These are phyloP conservation scores for Naumovozyma castellii DNA, from an alignment of 805 yeast species.

Conservation along the genomic window DNA sequence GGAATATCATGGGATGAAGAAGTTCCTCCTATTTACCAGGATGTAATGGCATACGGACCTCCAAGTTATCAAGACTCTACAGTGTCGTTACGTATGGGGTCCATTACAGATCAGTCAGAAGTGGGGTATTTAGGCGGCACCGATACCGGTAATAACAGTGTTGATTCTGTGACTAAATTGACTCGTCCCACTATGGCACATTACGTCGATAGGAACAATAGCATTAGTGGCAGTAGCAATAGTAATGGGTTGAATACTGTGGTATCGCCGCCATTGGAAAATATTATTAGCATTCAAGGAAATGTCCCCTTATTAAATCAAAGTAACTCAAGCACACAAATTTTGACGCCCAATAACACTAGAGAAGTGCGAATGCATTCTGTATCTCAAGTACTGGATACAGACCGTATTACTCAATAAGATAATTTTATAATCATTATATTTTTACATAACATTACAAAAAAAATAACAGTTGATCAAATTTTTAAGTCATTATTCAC, in stretches of 20 bases:
- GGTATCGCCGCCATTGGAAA: slow-evolving; percentile 20
- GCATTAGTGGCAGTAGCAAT: slow-evolving; percentile 1
- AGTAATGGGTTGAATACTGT: slow-evolving; percentile 9
- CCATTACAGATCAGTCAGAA: neutral
- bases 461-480: neutral
- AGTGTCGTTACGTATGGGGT: neutral
- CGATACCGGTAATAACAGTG: neutral
- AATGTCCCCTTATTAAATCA: slow-evolving; percentile 18
- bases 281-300: slow-evolving; percentile 26
- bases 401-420: slow-evolving; percentile 28
- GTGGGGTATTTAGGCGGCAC: neutral
- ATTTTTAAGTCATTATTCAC: neutral
- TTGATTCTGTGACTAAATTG: neutral
- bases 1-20: slow-evolving; percentile 99
- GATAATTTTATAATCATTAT: neutral
- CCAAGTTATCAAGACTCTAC: slow-evolving; percentile 53
- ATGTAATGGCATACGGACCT: slow-evolving; percentile 74
- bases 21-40: slow-evolving; percentile 93
- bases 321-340: slow-evolving; percentile 1
- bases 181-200: slow-evolving; percentile 25
- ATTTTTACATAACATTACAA: neutral
- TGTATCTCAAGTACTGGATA: slow-evolving; percentile 22
- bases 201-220: slow-evolving; percentile 8
- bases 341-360: slow-evolving; percentile 28
- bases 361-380: slow-evolving; percentile 17